Conservation (phyloP, 352 stramenopile species). For the Pythium phragmitis region DNA sequence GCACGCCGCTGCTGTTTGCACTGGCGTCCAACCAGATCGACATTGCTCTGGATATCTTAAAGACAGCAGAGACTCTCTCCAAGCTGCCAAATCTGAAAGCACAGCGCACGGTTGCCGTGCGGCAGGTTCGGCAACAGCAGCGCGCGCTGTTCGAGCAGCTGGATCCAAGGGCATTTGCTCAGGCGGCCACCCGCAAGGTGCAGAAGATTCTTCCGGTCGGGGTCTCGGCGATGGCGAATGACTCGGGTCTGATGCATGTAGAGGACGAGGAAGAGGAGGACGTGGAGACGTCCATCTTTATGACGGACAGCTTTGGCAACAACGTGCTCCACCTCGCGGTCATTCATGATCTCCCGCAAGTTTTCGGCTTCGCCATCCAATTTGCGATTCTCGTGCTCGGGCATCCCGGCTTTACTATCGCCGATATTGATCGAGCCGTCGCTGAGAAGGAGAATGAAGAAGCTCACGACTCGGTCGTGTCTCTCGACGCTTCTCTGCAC, state of each 20-base stretch:
- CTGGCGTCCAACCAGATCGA: slow-evolving; percentile 10
- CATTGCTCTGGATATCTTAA: too few relatives aligned
- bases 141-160: slow-evolving; percentile 16
- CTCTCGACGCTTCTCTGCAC: neutral
- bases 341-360: slow-evolving; percentile 40
- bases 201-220: too few relatives aligned
- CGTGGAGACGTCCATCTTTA: too few relatives aligned
- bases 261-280: too few relatives aligned
- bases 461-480: neutral
- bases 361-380: slow-evolving; percentile 57
- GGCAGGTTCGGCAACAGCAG: too few relatives aligned
- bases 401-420: slow-evolving; percentile 1
- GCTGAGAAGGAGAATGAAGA: neutral
- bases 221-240: too few relatives aligned
- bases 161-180: slow-evolving; percentile 12
- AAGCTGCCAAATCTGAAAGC: too few relatives aligned
- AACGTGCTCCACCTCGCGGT: too few relatives aligned
- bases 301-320: too few relatives aligned
- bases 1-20: slow-evolving; percentile 54
- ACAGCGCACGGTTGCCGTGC: too few relatives aligned
- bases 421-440: neutral
- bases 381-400: slow-evolving; percentile 43
- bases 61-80: too few relatives aligned
- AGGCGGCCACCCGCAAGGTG: slow-evolving; percentile 22
- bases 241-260: too few relatives aligned